Base-by-base conservation (phyloP, 169 alveolate genomes). In the Plasmodium cynomolgi region DNA sequence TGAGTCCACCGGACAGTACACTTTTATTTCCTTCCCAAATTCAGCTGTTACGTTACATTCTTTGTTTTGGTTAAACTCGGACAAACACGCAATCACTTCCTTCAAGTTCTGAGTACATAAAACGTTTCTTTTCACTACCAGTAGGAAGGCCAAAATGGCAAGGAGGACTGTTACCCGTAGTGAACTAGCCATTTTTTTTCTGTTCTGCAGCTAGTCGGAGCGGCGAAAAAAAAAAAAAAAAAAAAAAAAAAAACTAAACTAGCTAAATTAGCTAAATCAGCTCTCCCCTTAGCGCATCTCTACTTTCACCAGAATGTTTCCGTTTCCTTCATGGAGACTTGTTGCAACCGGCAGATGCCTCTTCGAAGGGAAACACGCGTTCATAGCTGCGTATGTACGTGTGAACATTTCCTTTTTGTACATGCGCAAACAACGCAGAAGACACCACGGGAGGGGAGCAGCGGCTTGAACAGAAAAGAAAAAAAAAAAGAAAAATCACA, bases 1-100 rank as follows among this genome's bases (percentile, higher is more conserved):
- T 26, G 54, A 6, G 72, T 82, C 81, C 15, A 73, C n/a, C 8
- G 90, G 90, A 82, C 90, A 82, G 44, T 56, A 82, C 13, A 82
- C 29, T 11, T 50, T 56, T 9, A 82, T 39, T 23, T 29, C 80
- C 41, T 82, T 82, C 6, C 90, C 90, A 82, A 82, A 82, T 23
- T 82, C 80, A 41, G 54, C 71, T 31, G 26, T 0, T 33, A 82
- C 20, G 15, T 54, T 23, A 58, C 90, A 82, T 31, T 56, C 80
- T 15, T 33, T 82, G 41, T 82, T 80, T 11, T 82, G 54, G 41
- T 54, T 31, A 82, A 54, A 82, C 44, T 82, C 90, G 11, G 90
- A 82, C 15, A 31, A 0, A 58, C 90, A 82, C 7, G 54, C 3
- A 15, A 34, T 15, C 13, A 58, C 39, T 13, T 39, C 90, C 7